phyloP scores from a whole-genome alignment of 1,284 basidiomycete species.

The Abortiporus biennis region DNA sequence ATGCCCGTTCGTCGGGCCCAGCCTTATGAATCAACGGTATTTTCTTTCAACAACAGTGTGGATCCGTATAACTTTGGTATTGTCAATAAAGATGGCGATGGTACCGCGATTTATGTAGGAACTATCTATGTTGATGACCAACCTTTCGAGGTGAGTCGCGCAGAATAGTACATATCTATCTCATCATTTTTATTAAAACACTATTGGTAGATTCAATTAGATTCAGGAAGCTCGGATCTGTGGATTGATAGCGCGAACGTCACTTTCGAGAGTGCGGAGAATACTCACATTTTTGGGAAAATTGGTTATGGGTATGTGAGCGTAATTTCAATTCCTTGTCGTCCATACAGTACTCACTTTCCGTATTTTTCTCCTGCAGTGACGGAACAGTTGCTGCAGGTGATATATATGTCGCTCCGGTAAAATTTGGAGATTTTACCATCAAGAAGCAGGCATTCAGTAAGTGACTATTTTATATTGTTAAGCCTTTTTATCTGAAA shows the following conservation, averaged over 20 bases:
- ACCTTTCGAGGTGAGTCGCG: background rate
- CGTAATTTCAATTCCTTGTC: no score
- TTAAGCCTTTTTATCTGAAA: no score
- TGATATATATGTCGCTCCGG: background rate
- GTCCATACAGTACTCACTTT: background rate
- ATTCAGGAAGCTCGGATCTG: slow-evolving; percentile 6
- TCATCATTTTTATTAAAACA: no score
- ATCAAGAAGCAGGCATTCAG: slow-evolving; percentile 7
- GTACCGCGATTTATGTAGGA: background rate
- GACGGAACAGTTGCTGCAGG: background rate
- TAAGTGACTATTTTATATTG: background rate
- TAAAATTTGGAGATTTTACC: slow-evolving; percentile 4
- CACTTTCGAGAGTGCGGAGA: background rate
- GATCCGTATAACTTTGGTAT: background rate
- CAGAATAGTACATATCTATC: no score
- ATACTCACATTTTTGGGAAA: no score
- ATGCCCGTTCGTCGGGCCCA: no score
- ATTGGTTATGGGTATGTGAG: no score
- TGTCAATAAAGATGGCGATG: background rate
- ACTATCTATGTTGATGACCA: background rate
- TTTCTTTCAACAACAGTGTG: no score
- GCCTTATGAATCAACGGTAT: no score
- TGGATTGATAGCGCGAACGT: slow-evolving; percentile 2
- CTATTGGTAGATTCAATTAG: slow-evolving; percentile 6
- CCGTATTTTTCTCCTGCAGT: background rate